Percentiles rank a stretch among this genome's conserved stretches.
phyloP scores from a whole-genome alignment of 345 rosid genomes.

The Linum tenue region DNA sequence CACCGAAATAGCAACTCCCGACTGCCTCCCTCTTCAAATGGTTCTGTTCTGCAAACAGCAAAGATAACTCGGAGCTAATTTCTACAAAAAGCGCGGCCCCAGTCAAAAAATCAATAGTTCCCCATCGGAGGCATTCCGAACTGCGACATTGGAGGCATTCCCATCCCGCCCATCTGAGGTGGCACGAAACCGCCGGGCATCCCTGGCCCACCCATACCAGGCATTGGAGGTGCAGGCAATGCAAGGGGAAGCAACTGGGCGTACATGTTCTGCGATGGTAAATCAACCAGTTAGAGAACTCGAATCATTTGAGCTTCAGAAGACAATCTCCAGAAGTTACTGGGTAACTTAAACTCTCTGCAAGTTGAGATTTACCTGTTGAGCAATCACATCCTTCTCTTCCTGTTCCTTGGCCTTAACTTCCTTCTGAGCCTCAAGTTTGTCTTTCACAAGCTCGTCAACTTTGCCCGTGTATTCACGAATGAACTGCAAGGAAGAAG shows the following conservation, averaged over 20 bases:
- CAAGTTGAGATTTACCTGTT: conserved; percentile 43
- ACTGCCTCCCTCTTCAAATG: background rate
- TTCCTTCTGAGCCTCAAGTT: conserved; percentile 57
- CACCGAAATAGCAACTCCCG: background rate
- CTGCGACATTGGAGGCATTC: conserved; percentile 26
- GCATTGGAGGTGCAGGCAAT: conserved; percentile 24
- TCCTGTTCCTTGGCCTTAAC: conserved; percentile 62
- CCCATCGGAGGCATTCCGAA: conserved; percentile 22
- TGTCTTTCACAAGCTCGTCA: conserved; percentile 75
- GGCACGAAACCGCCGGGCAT: conserved; percentile 23
- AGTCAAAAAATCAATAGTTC: conserved; percentile 10
- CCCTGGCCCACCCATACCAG: conserved; percentile 9
- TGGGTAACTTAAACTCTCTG: background rate
- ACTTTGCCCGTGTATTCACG: conserved; percentile 76
- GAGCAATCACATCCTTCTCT: conserved; percentile 71
- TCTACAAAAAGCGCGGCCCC: conserved; percentile 2
- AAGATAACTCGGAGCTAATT: background rate
- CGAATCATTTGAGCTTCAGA: background rate
- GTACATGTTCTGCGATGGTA: conserved; percentile 19
- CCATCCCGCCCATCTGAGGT: conserved; percentile 24
- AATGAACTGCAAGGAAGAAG: conserved; percentile 39
- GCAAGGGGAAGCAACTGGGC: conserved; percentile 26
- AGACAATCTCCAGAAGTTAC: background rate
- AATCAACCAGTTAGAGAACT: background rate
- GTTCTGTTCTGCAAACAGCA: background rate